Evolutionary conservation across 2,329 filamentous ascomycete species (phyloP).

Genomic region (Alternaria angustiovoidea): DNA sequence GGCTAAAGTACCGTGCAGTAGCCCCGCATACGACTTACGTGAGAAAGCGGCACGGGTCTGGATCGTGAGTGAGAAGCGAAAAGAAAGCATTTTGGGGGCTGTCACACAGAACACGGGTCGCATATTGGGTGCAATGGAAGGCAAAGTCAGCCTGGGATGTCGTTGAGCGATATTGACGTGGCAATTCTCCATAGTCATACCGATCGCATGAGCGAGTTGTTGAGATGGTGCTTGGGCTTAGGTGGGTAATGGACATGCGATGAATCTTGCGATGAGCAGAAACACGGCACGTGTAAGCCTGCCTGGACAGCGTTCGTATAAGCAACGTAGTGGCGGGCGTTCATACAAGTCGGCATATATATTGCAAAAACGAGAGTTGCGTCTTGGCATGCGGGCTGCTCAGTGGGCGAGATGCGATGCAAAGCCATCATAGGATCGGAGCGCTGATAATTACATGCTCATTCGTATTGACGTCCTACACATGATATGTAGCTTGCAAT

Average conservation of each 20-base stretch:
- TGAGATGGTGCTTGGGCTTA: not conserved
- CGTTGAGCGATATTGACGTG: constrained; percentile 2
- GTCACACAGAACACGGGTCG: not conserved
- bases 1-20: constrained; percentile 8
- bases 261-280: not conserved
- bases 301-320: not conserved
- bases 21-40: constrained; percentile 5
- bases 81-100: constrained; percentile 1
- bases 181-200: not conserved
- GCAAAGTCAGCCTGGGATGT: constrained; percentile 2
- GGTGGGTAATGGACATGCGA: not conserved
- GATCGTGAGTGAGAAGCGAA: not conserved
- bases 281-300: not conserved
- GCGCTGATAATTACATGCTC: not conserved
- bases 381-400: not conserved
- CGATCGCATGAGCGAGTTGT: not conserved
- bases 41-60: constrained; percentile 10
- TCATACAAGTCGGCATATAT: not conserved
- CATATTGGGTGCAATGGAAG: constrained; percentile 2
- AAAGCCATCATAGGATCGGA: not conserved
- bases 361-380: not conserved
- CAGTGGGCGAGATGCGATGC: not conserved
- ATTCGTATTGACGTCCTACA: not conserved
- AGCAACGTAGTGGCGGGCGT: not conserved
- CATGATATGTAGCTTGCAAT: not conserved